These are phyloP conservation scores for Scutellaria minor DNA, from an alignment of 257 asterid species.

Conservation along the genomic window DNA sequence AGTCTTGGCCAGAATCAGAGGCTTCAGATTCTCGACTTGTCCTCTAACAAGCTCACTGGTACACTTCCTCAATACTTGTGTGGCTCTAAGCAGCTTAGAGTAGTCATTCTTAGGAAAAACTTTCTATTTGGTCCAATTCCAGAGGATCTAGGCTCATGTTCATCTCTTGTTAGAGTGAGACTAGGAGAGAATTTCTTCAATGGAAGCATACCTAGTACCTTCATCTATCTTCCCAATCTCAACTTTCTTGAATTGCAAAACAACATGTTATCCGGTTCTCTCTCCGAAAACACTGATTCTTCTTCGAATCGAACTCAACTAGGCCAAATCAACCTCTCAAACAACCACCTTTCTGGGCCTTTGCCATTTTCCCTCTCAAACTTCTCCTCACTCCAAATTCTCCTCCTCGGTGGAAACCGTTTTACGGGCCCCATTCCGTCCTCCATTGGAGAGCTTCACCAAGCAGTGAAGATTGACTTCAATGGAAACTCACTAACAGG, in stretches of 20 bases:
- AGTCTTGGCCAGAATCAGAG: constrained; percentile 66
- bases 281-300: constrained; percentile 53
- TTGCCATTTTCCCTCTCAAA: constrained; percentile 73
- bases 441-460: constrained; percentile 72
- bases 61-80: constrained; percentile 72
- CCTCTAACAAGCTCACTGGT: constrained; percentile 94
- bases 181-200: constrained; percentile 81
- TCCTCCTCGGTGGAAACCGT: constrained; percentile 65
- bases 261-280: constrained; percentile 72
- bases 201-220: constrained; percentile 80
- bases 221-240: constrained; percentile 76
- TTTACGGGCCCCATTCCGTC: constrained; percentile 81
- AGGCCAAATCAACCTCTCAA: constrained; percentile 75
- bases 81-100: constrained; percentile 59
- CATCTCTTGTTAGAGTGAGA: constrained; percentile 82
- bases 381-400: constrained; percentile 71
- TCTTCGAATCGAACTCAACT: constrained; percentile 52
- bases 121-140: constrained; percentile 86
- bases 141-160: constrained; percentile 66
- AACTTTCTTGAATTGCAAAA: constrained; percentile 84
- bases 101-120: constrained; percentile 66
- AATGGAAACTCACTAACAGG: constrained; percentile 65
- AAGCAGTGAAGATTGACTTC: constrained; percentile 70
- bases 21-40: constrained; percentile 74
- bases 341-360: constrained; percentile 70